Conservation (phyloP, 2,329 filamentous ascomycete genomes). For the Zymoseptoria brevis region DNA sequence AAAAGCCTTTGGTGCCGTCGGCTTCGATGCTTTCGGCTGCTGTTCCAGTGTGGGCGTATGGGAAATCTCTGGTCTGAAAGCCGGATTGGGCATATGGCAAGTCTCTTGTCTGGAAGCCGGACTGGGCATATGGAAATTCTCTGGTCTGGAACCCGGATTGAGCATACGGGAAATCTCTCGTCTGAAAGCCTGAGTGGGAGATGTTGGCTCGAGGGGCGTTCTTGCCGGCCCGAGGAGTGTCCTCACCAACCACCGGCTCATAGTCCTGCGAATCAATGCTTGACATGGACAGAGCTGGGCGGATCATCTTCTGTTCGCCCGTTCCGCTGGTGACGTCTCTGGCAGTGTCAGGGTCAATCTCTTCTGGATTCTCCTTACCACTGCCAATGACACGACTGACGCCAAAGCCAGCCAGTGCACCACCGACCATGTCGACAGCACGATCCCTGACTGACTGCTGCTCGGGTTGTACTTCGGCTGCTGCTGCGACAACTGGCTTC, state of each 20-base stretch:
- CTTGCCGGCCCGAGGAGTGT: neutral
- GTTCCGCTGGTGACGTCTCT: constrained; percentile 3
- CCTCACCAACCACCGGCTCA: constrained; percentile 19
- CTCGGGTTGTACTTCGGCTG: neutral
- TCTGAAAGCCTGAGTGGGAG: constrained; percentile 2
- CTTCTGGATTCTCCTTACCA: neutral
- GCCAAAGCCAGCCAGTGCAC: constrained; percentile 29
- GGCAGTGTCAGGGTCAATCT: neutral
- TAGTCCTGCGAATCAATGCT: constrained; percentile 35
- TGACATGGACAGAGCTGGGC: constrained; percentile 9
- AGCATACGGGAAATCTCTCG: neutral
- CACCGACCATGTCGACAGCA: constrained; percentile 26
- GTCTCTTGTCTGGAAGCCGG: constrained; percentile 11
- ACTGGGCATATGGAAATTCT: neutral
- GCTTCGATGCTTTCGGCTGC: neutral
- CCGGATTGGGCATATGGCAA: constrained; percentile 22
- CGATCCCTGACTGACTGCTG: constrained; percentile 14
- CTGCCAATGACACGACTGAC: constrained; percentile 21
- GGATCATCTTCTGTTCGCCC: constrained; percentile 4
- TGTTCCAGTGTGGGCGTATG: neutral
- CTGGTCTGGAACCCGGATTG: constrained; percentile 4
- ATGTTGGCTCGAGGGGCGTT: neutral
- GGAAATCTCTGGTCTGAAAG: neutral
- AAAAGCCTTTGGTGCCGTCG: neutral
- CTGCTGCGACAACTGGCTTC: neutral